Base-by-base conservation (phyloP, 2,329 filamentous ascomycete genomes). In the Mollisiaceae sp. region DNA sequence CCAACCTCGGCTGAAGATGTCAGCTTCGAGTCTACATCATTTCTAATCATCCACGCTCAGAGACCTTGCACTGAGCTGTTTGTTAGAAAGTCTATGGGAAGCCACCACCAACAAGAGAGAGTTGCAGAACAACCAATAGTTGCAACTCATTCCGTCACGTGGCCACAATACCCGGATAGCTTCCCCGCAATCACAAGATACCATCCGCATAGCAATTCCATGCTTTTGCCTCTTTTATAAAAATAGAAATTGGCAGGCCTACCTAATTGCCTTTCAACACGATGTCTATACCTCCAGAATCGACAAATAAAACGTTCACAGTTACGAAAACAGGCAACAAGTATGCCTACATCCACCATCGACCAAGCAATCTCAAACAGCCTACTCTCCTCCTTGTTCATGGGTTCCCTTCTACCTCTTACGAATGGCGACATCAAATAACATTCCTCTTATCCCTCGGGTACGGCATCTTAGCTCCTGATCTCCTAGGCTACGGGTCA, bases 361-460 rank as follows among this genome's bases (percentile, higher is more conserved):
- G 65, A 60, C 32, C 66, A 1, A 60, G 52, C 14, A 20, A 59
- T n/a, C 24, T 24, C 15, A 63, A 38, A 39, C 56, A 62, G 18
- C 59, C 22, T 58, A 72, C 12, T 67, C 74, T 84, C 4, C 73
- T 85, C 15, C 76, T 85, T 62, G 75, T 84, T 14, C 83, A 84
- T 67, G 82, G 82, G 39, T 82, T 83, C 59, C 82, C 82, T 35
- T 82, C 81, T 4, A 80, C 79, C 41, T 74, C 77, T 14, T 73
- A 76, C 39, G 82, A 84, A 73, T 85, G 81, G 67, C 65, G 67
- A 15, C 32, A 52, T 24, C 67, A 73, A 55, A 68, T 73, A n/a
- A 27, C 57, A 22, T 67, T 72, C 58, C 73, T 75, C 66, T 39
- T 54, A 27, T 15, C 71, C 0, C 39, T 65, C 1, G 81, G 80